These are phyloP conservation scores for Pleurotus tuoliensis DNA, from an alignment of 768 basidiomycete species.

Conservation along the genomic window DNA sequence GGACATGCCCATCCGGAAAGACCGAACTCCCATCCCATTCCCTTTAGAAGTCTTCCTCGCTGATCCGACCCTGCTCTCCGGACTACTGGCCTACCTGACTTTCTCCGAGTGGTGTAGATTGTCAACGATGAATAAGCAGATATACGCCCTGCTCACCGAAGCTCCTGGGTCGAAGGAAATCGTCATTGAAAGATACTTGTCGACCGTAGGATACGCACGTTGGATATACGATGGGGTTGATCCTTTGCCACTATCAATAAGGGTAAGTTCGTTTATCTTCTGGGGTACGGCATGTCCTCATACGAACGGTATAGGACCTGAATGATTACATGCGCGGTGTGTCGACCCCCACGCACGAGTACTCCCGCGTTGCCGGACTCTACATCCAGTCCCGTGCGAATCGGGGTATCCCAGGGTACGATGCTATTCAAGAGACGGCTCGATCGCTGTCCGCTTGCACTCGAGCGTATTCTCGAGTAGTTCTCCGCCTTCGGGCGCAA, in stretches of 20 bases:
- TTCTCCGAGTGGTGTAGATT: constrained; percentile 72
- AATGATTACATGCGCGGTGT: constrained; percentile 79
- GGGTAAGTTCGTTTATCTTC: constrained; percentile 36
- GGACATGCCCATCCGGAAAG: constrained; percentile 19
- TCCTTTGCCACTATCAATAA: constrained; percentile 57
- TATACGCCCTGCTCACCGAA: constrained; percentile 47
- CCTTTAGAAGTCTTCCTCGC: constrained; percentile 56
- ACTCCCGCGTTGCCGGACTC: constrained; percentile 52
- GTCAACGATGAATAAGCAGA: constrained; percentile 50
- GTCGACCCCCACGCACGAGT: constrained; percentile 71
- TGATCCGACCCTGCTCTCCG: constrained; percentile 45
- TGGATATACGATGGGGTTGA: constrained; percentile 65
- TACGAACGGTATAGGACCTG: constrained; percentile 53
- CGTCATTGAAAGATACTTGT: constrained; percentile 65
- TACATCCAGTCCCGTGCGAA: constrained; percentile 49
- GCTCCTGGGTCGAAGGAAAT: constrained; percentile 51
- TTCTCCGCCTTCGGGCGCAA: constrained; percentile 73
- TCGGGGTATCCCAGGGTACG: constrained; percentile 39
- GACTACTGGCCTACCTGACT: constrained; percentile 56
- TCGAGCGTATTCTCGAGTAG: constrained; percentile 75
- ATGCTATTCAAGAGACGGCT: constrained; percentile 38
- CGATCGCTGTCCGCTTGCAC: constrained; percentile 54
- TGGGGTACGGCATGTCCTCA: constrained; percentile 4
- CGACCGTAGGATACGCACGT: constrained; percentile 65
- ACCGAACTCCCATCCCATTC: constrained; percentile 29